Conservation (phyloP, 1,284 basidiomycete genomes). For the Tilletia caries region DNA sequence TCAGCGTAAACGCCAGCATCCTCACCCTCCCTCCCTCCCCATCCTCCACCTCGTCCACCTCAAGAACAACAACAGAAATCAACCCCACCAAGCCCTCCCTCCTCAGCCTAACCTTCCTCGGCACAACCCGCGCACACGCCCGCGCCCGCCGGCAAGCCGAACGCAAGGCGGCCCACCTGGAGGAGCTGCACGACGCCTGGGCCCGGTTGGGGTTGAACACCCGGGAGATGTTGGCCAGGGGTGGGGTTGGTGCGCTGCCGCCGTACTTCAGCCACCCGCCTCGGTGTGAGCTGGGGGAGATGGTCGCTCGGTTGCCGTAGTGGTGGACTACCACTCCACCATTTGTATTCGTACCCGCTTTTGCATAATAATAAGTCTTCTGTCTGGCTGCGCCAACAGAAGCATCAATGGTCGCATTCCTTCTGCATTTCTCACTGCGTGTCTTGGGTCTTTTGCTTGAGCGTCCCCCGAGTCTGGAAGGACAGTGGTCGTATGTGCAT, state of each 20-base stretch:
- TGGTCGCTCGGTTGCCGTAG: too few relatives aligned
- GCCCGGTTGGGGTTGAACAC: not conserved
- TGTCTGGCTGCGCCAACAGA: too few relatives aligned
- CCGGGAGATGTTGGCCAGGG: not conserved
- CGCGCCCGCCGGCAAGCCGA: not conserved
- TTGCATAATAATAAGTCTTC: too few relatives aligned
- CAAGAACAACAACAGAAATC: not conserved
- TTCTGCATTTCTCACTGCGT: too few relatives aligned
- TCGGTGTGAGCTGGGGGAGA: not conserved
- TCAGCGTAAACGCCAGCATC: slow-evolving; percentile 8
- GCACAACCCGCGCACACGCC: not conserved
- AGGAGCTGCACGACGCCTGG: slow-evolving; percentile 11
- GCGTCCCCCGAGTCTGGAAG: too few relatives aligned
- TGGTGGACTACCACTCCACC: too few relatives aligned
- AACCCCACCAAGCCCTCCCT: not conserved
- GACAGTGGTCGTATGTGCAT: too few relatives aligned
- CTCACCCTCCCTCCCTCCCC: not conserved
- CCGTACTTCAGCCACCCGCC: slow-evolving; percentile 4
- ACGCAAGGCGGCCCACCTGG: not conserved
- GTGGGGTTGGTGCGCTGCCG: not conserved
- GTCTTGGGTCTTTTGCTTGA: too few relatives aligned
- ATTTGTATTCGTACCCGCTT: too few relatives aligned
- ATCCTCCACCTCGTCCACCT: not conserved
- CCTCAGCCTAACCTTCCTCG: not conserved
- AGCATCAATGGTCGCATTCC: too few relatives aligned